A percentile compares a stretch with the other conserved stretches of the same genome.
Conservation (phyloP, 2,329 filamentous ascomycete species). For the Pseudopithomyces maydicus region DNA sequence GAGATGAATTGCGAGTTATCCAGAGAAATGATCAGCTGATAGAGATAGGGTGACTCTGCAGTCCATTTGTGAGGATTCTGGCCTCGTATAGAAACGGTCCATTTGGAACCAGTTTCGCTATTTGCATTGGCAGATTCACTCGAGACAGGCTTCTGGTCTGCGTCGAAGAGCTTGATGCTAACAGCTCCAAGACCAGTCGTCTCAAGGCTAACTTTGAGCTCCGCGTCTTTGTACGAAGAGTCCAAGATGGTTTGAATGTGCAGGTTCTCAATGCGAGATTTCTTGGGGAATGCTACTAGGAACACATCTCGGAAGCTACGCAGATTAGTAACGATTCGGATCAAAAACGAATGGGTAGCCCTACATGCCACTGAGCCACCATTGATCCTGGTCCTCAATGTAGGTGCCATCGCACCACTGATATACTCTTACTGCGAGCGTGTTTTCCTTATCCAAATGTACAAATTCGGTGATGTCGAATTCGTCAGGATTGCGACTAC, state of each 20-base stretch:
- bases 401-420: constrained; percentile 73
- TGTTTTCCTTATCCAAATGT: constrained; percentile 54
- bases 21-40: constrained; percentile 57
- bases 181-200: constrained; percentile 49
- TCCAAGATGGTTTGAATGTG: constrained; percentile 62
- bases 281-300: constrained; percentile 61
- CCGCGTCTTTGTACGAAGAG: constrained; percentile 55
- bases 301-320: constrained; percentile 71
- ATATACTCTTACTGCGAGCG: constrained; percentile 68
- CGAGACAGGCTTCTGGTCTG: constrained; percentile 32
- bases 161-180: constrained; percentile 53
- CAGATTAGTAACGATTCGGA: constrained; percentile 10
- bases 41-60: constrained; percentile 68
- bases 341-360: constrained; percentile 8
- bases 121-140: constrained; percentile 5
- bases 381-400: constrained; percentile 72
- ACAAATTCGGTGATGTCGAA: constrained; percentile 68
- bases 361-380: constrained; percentile 65
- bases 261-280: constrained; percentile 61
- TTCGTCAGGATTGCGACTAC: constrained; percentile 70
- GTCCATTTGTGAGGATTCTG: constrained; percentile 68
- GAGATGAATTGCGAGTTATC: constrained; percentile 48
- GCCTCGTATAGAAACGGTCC: constrained; percentile 39
- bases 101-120: constrained; percentile 4
- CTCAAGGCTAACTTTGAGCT: constrained; percentile 55